Evolutionary conservation across 805 yeast species (phyloP), one percentile per base, ranked within the genome.

Genomic region (Saccharomycopsis sp.): DNA sequence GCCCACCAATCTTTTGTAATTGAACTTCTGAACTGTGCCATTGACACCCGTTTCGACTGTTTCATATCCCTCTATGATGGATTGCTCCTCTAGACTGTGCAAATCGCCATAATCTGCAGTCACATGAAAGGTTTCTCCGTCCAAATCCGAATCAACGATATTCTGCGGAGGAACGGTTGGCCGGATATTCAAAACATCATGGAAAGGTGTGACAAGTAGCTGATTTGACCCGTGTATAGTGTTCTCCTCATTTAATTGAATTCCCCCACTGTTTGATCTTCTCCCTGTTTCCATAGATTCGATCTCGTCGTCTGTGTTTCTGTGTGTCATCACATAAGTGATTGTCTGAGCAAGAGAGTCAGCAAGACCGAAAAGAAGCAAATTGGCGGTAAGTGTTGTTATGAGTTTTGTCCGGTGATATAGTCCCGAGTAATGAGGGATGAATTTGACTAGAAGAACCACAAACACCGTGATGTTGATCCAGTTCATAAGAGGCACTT

Each of bases 291-390:
- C 40, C 14, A 9, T 21, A 48, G 48, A n/a, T 29, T 47, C 18
- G 20, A 24, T 15, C 15, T 14, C 12, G 34, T 44, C 54, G 14
- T 40, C 21, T 21, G 53, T 23, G 16, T 48, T 56, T 47, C 16
- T 34, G 23, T 59, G 53, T 2, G 68, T 59, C 48, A 59, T 57
- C 51, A 73, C 68, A 37, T 77, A 71, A 2, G 80, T 66, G 2
- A 90, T 74, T 2, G 87, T 78, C 70, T 92, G 98, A 0, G 98
- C 98, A 61, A 91, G 68, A 0, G 91, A 82, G 68, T 92, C 98
- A 0, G 97, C 91, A n/a, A 90, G 83, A 0, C 97, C 97, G 68
- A 84, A 89, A 3, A 92, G 74, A 2, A 91, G 83, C 29, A 88
- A 71, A 66, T 92, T 92, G 1, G 97, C 85, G 23, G 84, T 80